Conservation (phyloP, 2,329 filamentous ascomycete species). For the Fonsecaea pedrosoi region DNA sequence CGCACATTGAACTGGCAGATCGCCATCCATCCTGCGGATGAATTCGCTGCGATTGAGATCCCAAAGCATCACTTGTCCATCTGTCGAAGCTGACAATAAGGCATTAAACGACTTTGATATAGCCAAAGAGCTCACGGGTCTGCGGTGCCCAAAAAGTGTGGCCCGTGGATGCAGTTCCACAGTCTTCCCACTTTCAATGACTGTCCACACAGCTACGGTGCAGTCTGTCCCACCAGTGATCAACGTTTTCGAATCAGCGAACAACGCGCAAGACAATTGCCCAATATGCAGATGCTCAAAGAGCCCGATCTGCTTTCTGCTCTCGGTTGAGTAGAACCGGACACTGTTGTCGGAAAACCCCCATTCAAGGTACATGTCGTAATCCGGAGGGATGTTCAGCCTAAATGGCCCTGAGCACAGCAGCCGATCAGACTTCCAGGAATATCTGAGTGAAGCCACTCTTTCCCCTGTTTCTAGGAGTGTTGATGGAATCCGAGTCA, state of each 20-base stretch:
- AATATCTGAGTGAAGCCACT: slow-evolving; percentile 79
- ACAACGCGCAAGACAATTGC: slow-evolving; percentile 80
- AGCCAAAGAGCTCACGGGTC: slow-evolving; percentile 79
- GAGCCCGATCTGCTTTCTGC: slow-evolving; percentile 80
- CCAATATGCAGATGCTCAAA: slow-evolving; percentile 95
- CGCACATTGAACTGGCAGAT: slow-evolving; percentile 68
- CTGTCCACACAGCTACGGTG: slow-evolving; percentile 82
- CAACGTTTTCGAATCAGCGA: slow-evolving; percentile 87
- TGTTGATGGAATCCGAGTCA: slow-evolving; percentile 79
- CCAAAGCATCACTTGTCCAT: slow-evolving; percentile 88
- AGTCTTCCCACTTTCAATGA: slow-evolving; percentile 68
- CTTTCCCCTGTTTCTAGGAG: slow-evolving; percentile 71
- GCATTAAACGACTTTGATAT: slow-evolving; percentile 88
- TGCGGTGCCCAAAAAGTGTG: slow-evolving; percentile 88
- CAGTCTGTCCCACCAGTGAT: slow-evolving; percentile 93
- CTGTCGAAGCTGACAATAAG: slow-evolving; percentile 79
- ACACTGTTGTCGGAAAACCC: slow-evolving; percentile 92
- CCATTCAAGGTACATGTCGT: slow-evolving; percentile 94
- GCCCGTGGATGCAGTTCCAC: slow-evolving; percentile 81
- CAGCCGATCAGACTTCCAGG: slow-evolving; percentile 79
- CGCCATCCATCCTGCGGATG: slow-evolving; percentile 72
- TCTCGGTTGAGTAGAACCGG: slow-evolving; percentile 86
- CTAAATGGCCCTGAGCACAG: slow-evolving; percentile 84
- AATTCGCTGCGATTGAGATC: slow-evolving; percentile 91
- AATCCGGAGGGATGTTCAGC: slow-evolving; percentile 82